Evolutionary conservation across 2,329 filamentous ascomycete genomes (phyloP), one percentile per base, ranked within the genome.

Genomic region (Alternaria triticimaculans): DNA sequence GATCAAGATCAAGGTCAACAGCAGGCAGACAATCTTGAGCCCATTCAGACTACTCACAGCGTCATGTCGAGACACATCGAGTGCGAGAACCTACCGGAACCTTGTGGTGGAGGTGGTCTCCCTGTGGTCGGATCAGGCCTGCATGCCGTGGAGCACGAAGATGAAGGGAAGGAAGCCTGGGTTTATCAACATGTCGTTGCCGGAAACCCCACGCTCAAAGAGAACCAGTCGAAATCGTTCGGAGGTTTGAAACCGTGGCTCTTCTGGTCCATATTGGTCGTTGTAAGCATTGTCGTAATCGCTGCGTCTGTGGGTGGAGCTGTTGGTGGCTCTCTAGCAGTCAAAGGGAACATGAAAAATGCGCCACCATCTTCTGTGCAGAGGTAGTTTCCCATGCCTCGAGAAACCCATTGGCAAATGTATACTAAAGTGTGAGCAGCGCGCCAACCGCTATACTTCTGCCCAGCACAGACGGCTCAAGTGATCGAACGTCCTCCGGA

Each of bases 211-310:
- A 41, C 8, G 18, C 20, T 41, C 26, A 5, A 26, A 21, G 26
- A n/a, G 28, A 15, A 57, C 14, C 20, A 45, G 10, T 23, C 26
- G 26, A 25, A 57, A 75, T 43, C 75, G 14, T 11, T 54, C 11
- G 57, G 46, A 50, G 15, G 48, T 71, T 53, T 54, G 14, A 53
- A 33, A 21, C 37, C 33, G 25, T 46, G 37, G 48, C 30, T 55
- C 18, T 54, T 53, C 25, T 59, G 25, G 57, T 18, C 26, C 25
- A 12, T 46, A 18, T 6, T 54, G 20, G 23, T 28, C 10, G n/a
- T 59, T 20, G 26, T 53, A 33, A 44, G 56, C 28, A 15, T 45
- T 6, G 25, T 53, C 21, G 48, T 53, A 21, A 53, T 59, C 30
- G 46, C 28, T 18, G 56, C 46, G n/a, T 59, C 46, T 21, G 46